Evolutionary conservation across 2,329 filamentous ascomycete species (phyloP), one percentile per base, ranked within the genome.

Genomic region (Mollisia scopiformis): DNA sequence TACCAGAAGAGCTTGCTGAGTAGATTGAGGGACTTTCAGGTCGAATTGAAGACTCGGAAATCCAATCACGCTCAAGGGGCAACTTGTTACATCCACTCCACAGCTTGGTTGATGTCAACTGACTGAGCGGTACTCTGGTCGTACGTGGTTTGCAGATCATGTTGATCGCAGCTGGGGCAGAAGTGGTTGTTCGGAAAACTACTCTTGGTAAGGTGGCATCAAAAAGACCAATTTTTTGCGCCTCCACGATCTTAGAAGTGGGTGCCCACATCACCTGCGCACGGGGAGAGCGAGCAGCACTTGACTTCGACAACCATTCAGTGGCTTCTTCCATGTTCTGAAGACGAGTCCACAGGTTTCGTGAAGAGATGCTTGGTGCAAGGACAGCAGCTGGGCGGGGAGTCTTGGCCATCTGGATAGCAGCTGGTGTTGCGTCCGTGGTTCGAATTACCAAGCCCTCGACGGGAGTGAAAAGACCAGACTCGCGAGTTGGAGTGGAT

Each of bases 41-140:
- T 59, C 71, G 63, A 10, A 70, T 61, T 11, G 72, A 71, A 7
- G 72, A 74, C 50, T 73, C 72, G 13, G 72, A 69, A n/a, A 74
- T 70, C 72, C 72, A 74, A 43, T 74, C 57, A 52, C 58, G 69
- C 35, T 70, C 69, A 50, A 61, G 33, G 8, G 55, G 33, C n/a
- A 66, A 23, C 37, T 56, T 55, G 6, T 60, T 21, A 11, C 55
- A 33, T 13, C 49, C 50, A 41, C 56, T 64, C 72, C 72, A 74
- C 8, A 74, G 66, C 37, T 64, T 62, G 13, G 33, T 63, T 0
- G 72, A 72, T 6, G 49, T 55, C n/a, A 73, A 41, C 19, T 53
- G 31, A 37, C 43, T 51, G 19, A 71, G 43, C 13, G 61, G 35
- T 6, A 47, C 28, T 1, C 27, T 31, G 16, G 14, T 61, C 8